Base-by-base conservation (phyloP, 768 basidiomycete genomes). In the Astraeus odoratus region DNA sequence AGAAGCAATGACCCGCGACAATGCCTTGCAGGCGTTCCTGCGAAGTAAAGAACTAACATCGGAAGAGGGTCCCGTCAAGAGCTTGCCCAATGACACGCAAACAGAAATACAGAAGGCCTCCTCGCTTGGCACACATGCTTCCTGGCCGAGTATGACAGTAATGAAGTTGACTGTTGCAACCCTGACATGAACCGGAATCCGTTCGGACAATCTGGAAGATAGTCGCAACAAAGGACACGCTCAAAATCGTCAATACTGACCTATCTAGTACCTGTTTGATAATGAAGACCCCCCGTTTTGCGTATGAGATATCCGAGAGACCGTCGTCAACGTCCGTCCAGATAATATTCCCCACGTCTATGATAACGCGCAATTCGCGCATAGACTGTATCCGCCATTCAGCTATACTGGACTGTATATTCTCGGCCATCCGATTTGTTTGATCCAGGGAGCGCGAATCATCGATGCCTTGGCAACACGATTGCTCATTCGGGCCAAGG, bases 261-360 rank as follows among this genome's bases (percentile, higher is more conserved):
- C 67, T 55, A 64, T 46, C 66, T 50, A 75, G 74, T 43, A 68
- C 60, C 2, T 56, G 61, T 26, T 59, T 62, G 13, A 85, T 55
- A 34, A 75, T 71, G n/a, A 67, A 57, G 1, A 85, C 50, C 5
- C 73, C 72, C 25, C 70, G 68, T 25, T 58, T 47, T 18, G 68
- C 66, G 37, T 74, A 76, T 15, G 72, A 59, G 5, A 58, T 52
- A 30, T 77, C 71, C 2, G 67, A 52, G 16, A 73, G 54, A 8
- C 56, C 59, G 34, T 68, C 66, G 38, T 79, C 77, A 38, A 76
- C 74, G 20, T 75, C 75, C 71, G 76, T 77, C 81, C 79, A 83
- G 10, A 65, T 54, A 6, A 77, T 52, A 1, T 68, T 57, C 45
- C 74, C 69, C 16, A 75, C 72, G 43, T 66, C 52, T 16, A 78